Conservation (phyloP, 495 filamentous ascomycete genomes). For the Trichoderma virens region DNA sequence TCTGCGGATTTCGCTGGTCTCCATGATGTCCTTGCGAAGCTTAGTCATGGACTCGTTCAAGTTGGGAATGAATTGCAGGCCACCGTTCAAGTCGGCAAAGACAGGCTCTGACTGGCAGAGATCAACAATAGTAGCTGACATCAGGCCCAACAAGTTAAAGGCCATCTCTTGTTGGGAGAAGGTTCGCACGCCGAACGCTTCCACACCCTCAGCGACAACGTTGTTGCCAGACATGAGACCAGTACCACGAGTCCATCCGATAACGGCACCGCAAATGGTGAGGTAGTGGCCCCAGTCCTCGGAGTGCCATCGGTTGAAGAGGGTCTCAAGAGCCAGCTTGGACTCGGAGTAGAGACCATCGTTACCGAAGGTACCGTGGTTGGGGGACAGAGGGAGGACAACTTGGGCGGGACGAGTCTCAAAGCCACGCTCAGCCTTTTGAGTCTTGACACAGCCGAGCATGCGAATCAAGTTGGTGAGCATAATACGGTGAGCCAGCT, state of each 20-base stretch:
- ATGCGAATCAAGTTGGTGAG: constrained; percentile 92
- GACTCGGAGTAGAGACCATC: constrained; percentile 98
- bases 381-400: constrained; percentile 90
- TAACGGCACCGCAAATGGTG: constrained; percentile 96
- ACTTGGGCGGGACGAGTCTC: constrained; percentile 95
- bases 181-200: constrained; percentile 91
- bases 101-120: constrained; percentile 94
- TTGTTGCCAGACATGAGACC: constrained; percentile 99
- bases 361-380: constrained; percentile 97
- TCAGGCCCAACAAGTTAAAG: constrained; percentile 94
- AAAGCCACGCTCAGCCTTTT: constrained; percentile 79
- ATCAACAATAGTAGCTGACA: constrained; percentile 90
- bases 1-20: constrained; percentile 87
- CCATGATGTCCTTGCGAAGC: constrained; percentile 83
- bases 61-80: constrained; percentile 94
- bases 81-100: constrained; percentile 94
- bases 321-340: constrained; percentile 90
- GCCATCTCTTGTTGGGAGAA: constrained; percentile 99
- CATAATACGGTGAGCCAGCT: constrained; percentile 98
- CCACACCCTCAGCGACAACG: constrained; percentile 91
- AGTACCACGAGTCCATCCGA: constrained; percentile 98
- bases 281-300: constrained; percentile 97
- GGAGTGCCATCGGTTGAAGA: constrained; percentile 98
- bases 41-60: constrained; percentile 90
- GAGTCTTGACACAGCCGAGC: constrained; percentile 79